A percentile compares a stretch with the other conserved stretches of the same genome.
Conservation (phyloP, 768 basidiomycete species). For the Xerocomus spinulosus region DNA sequence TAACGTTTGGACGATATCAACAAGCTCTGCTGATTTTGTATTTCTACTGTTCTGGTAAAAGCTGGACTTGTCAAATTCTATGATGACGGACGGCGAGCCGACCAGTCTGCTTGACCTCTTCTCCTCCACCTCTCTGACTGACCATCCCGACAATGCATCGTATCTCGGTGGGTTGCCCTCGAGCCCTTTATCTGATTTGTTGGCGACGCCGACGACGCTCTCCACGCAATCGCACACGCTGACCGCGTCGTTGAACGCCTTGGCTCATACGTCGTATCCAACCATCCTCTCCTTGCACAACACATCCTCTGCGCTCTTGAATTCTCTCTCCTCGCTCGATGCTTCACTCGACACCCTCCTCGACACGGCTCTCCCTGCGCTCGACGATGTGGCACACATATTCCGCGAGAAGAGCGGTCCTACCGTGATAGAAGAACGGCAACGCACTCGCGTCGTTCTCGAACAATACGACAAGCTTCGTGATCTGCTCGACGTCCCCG, state of each 20-base stretch:
- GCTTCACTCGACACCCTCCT: conserved; percentile 69
- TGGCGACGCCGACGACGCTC: conserved; percentile 68
- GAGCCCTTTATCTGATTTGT: conserved; percentile 62
- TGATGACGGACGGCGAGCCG: conserved; percentile 22
- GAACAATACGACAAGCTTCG: conserved; percentile 93
- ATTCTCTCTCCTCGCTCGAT: conserved; percentile 71
- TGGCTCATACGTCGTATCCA: conserved; percentile 88
- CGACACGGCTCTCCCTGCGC: conserved; percentile 60
- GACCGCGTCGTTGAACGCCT: conserved; percentile 81
- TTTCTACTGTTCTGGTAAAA: not conserved
- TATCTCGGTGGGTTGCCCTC: conserved; percentile 68
- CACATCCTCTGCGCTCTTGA: conserved; percentile 68
- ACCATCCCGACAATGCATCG: conserved; percentile 26
- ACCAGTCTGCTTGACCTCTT: conserved; percentile 26
- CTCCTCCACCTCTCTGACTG: conserved; percentile 13
- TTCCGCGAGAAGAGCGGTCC: conserved; percentile 72
- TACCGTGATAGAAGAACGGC: conserved; percentile 65
- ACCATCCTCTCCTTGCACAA: conserved; percentile 87
- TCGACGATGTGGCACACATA: conserved; percentile 66
- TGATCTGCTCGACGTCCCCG: conserved; percentile 86
- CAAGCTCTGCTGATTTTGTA: not conserved
- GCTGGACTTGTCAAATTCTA: conserved; percentile 3
- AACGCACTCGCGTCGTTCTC: conserved; percentile 77
- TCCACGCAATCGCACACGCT: conserved; percentile 83
- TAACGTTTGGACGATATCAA: not conserved